phyloP scores from a whole-genome alignment of 495 filamentous ascomycete genomes.

The Astrothelium macrocarpum region DNA sequence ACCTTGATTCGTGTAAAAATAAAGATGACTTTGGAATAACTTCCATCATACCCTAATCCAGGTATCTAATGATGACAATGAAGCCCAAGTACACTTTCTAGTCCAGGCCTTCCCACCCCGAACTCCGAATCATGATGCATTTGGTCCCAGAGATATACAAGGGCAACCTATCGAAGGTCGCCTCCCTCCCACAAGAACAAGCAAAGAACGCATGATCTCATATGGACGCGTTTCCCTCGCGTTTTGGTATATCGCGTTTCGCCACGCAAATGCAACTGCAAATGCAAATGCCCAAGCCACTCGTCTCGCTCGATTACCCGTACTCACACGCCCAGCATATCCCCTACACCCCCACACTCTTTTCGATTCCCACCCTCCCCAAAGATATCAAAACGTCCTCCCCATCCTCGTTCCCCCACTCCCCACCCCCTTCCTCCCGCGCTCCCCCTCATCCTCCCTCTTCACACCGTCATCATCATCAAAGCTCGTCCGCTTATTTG shows the following conservation, averaged over 20 bases:
- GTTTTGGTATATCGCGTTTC: not conserved
- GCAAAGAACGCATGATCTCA: not conserved
- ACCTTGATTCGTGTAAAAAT: not conserved
- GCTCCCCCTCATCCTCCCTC: not conserved
- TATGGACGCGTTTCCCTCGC: not conserved
- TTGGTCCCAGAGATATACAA: not conserved
- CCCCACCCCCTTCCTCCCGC: not conserved
- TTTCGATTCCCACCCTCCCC: not conserved
- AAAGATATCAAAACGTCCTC: not conserved
- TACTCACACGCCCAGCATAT: too few species aligned
- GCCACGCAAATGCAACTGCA: not conserved
- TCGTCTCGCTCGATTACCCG: not conserved
- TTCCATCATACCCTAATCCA: not conserved
- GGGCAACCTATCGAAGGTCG: not conserved
- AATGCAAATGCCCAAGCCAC: not conserved
- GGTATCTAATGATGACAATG: not conserved
- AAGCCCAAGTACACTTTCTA: not conserved
- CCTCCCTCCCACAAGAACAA: not conserved
- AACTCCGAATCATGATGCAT: slow-evolving; percentile 4
- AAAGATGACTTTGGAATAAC: not conserved
- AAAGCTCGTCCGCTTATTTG: slow-evolving; percentile 31
- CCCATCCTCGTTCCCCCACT: not conserved
- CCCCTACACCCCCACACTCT: too few species aligned
- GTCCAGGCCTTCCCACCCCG: not conserved
- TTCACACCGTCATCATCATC: slow-evolving; percentile 22